These are phyloP conservation scores for Lasiosphaeris hirsuta DNA, from an alignment of 495 filamentous ascomycete species.

Conservation along the genomic window DNA sequence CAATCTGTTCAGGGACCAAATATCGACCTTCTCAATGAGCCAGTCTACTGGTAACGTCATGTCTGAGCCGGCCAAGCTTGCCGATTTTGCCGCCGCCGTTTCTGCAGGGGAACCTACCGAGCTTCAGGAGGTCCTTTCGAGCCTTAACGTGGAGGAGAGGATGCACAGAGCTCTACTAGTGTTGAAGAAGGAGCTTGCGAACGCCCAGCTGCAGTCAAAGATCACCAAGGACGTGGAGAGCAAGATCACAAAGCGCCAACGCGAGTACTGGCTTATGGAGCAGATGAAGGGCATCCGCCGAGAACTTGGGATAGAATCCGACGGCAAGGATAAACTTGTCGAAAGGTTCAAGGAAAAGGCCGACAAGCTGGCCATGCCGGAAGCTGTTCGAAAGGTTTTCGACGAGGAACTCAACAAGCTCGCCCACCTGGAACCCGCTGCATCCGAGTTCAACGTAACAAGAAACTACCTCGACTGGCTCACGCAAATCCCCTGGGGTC, in stretches of 20 bases:
- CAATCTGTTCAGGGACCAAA: constrained; percentile 94
- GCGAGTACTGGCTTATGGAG: constrained; percentile 98
- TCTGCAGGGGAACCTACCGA: constrained; percentile 86
- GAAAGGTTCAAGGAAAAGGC: constrained; percentile 97
- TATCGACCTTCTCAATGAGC: constrained; percentile 92
- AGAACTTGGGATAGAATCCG: constrained; percentile 92
- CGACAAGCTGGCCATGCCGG: constrained; percentile 91
- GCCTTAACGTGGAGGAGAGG: constrained; percentile 83
- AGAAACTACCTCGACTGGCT: constrained; percentile 98
- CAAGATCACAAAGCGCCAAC: constrained; percentile 96
- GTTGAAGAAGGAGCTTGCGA: constrained; percentile 96
- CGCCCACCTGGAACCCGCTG: constrained; percentile 87
- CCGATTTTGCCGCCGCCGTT: constrained; percentile 95
- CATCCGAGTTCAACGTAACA: constrained; percentile 99
- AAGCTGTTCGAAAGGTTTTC: constrained; percentile 93
- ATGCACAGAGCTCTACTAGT: constrained; percentile 86
- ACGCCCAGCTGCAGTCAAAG: constrained; percentile 93
- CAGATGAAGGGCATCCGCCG: constrained; percentile 99
- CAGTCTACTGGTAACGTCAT: constrained; percentile 92
- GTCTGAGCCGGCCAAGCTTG: constrained; percentile 89
- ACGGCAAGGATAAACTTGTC: constrained; percentile 96
- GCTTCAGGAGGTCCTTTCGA: constrained; percentile 89
- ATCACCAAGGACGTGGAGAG: constrained; percentile 97
- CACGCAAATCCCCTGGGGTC: constrained; percentile 97
- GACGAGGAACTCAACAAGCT: constrained; percentile 98